phyloP scores from a whole-genome alignment of 164 flowering plant species.

The Platanus orientalis region DNA sequence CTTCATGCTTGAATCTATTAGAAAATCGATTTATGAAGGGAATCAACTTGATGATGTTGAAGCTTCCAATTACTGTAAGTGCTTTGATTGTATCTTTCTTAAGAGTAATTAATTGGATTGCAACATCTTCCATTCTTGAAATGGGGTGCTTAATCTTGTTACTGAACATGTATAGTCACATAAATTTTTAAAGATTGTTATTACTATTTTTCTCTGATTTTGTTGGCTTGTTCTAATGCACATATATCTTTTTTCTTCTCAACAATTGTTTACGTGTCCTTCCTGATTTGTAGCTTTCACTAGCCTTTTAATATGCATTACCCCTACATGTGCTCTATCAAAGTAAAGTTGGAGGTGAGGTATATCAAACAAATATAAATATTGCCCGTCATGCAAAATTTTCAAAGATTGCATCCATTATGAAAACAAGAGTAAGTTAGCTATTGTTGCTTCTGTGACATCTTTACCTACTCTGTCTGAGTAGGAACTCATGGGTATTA shows the following conservation, averaged over 20 bases:
- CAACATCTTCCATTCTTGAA: no score
- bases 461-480: conserved; percentile 30
- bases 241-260: background rate
- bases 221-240: background rate
- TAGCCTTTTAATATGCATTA: conserved; percentile 1
- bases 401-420: conserved; percentile 8
- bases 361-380: conserved; percentile 27
- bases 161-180: no score
- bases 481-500: conserved; percentile 41
- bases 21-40: no score
- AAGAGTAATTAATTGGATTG: no score
- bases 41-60: no score
- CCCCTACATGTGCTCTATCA: conserved; percentile 26
- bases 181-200: no score
- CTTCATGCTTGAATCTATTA: no score
- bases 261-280: background rate
- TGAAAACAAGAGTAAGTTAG: conserved; percentile 15
- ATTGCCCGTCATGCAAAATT: conserved; percentile 14
- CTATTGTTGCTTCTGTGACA: conserved; percentile 20
- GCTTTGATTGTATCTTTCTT: no score
- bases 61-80: no score
- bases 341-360: conserved; percentile 88
- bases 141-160: no score
- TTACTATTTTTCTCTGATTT: background rate
- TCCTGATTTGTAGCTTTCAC: background rate